Conservation (phyloP, 2,329 filamentous ascomycete genomes). For the Thielaviopsis musarum region DNA sequence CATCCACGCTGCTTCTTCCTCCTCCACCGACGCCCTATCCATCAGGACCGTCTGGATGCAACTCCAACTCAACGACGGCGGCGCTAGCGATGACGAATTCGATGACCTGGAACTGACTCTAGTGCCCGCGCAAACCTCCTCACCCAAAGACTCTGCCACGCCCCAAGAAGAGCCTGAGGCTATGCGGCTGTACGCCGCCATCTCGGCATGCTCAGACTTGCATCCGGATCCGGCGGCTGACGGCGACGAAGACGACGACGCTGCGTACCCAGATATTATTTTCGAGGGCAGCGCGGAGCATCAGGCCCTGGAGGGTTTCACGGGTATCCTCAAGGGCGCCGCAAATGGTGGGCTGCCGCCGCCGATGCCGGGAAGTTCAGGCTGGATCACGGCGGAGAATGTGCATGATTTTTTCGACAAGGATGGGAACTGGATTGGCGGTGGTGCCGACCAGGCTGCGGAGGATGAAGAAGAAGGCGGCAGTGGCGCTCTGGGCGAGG, state of each 20-base stretch:
- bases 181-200: constrained; percentile 45
- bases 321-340: constrained; percentile 34
- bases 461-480: constrained; percentile 38
- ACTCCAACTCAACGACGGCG: constrained; percentile 43
- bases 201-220: constrained; percentile 58
- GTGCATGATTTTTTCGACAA: constrained; percentile 69
- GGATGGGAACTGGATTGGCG: constrained; percentile 58
- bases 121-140: constrained; percentile 28
- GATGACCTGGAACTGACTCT: constrained; percentile 54
- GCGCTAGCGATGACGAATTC: constrained; percentile 37
- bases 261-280: constrained; percentile 23
- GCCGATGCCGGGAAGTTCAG: constrained; percentile 54
- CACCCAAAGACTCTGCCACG: not conserved
- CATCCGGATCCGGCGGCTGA: constrained; percentile 52
- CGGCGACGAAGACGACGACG: constrained; percentile 39
- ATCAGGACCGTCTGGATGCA: constrained; percentile 47
- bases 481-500: constrained; percentile 42
- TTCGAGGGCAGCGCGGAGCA: constrained; percentile 35
- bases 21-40: constrained; percentile 21
- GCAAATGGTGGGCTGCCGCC: constrained; percentile 39
- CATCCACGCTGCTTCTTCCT: constrained; percentile 52
- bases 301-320: constrained; percentile 38
- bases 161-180: constrained; percentile 18
- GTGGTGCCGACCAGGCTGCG: constrained; percentile 35
- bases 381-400: constrained; percentile 88